A percentile compares a stretch with the other conserved stretches of the same genome.
These are phyloP conservation scores for Lathyrus oleraceus DNA, from an alignment of 306 rosid genomes.

Conservation along the genomic window DNA sequence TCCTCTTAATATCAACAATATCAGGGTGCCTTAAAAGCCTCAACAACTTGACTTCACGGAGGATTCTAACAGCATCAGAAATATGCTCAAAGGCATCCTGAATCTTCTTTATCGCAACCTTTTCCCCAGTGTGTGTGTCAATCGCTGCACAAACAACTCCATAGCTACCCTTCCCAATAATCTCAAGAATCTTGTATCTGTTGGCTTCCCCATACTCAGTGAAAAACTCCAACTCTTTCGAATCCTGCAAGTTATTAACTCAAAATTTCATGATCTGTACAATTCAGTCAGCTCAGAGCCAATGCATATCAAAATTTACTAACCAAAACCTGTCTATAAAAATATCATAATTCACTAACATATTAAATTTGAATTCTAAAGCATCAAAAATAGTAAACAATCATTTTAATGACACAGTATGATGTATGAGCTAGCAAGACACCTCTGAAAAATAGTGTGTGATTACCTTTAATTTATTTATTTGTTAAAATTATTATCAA, in stretches of 20 bases:
- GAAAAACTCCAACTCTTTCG: constrained; percentile 65
- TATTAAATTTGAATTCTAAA: constrained; percentile 19
- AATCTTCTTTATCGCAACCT: constrained; percentile 87
- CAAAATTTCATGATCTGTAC: background rate
- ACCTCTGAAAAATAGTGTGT: no score
- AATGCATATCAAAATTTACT: background rate
- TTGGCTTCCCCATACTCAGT: constrained; percentile 84
- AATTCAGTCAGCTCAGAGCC: constrained; percentile 14
- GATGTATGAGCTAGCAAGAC: background rate
- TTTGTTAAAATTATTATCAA: no score
- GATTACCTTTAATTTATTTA: no score
- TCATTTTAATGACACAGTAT: background rate
- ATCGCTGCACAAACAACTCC: constrained; percentile 90
- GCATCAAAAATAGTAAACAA: background rate
- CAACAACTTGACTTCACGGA: constrained; percentile 79
- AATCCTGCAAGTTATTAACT: constrained; percentile 47
- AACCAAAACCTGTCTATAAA: constrained; percentile 1
- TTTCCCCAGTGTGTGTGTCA: constrained; percentile 81
- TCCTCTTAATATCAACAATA: constrained; percentile 81
- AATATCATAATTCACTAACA: background rate
- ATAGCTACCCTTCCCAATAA: constrained; percentile 86
- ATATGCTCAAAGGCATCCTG: constrained; percentile 69
- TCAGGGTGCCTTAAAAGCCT: constrained; percentile 89
- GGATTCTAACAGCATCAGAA: constrained; percentile 77
- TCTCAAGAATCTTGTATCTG: constrained; percentile 72